Evolutionary conservation across 306 rosid species (phyloP).

Genomic region (Malus asiatica): DNA sequence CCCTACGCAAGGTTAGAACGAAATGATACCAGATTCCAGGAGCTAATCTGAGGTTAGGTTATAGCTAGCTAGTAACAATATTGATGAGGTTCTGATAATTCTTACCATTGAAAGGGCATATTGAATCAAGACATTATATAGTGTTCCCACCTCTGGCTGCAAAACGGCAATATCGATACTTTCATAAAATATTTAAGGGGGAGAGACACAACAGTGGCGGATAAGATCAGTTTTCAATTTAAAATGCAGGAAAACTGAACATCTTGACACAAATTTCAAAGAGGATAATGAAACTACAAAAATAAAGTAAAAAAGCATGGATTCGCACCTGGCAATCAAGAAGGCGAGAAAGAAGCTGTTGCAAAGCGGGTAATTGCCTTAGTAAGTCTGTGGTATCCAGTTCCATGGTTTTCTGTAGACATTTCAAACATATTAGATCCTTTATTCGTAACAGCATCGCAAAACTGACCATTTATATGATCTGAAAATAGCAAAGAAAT

Average conservation of each 20-base stretch:
- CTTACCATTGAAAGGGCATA: constrained; percentile 5
- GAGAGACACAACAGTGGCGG: neutral
- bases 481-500: neutral
- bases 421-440: neutral
- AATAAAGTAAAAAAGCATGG: neutral
- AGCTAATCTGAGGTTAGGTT: neutral
- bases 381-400: constrained; percentile 2
- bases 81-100: neutral
- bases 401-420: constrained; percentile 1
- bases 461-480: neutral
- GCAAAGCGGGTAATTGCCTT: constrained; percentile 8
- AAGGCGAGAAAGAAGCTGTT: constrained; percentile 16
- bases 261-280: neutral
- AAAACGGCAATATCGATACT: neutral
- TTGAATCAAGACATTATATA: constrained; percentile 2
- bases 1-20: neutral
- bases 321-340: constrained; percentile 8
- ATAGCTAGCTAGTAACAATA: neutral
- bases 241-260: neutral
- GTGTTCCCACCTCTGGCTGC: constrained; percentile 7
- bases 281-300: neutral
- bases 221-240: neutral
- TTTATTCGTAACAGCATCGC: neutral
- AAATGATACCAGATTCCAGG: neutral
- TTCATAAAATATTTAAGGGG: neutral